Base-by-base conservation (phyloP, 202 grass and related monocot species). In the Carex sylvatica region DNA sequence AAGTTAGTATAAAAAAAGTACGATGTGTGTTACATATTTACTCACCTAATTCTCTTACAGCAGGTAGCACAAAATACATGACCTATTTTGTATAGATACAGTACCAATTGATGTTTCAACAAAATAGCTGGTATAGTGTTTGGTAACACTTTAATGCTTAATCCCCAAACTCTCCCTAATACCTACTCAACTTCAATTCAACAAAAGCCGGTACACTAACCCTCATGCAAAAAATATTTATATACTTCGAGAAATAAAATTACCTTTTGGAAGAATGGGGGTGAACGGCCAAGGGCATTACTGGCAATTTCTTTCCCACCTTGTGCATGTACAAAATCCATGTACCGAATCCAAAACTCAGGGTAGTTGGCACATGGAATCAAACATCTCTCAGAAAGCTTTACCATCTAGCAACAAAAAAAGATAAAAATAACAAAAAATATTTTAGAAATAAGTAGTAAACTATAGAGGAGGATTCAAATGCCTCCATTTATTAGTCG, bases 341-440 rank as follows among this genome's bases (percentile, higher is more conserved):
- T 85, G 54, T 97, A 97, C 68, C 95, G 90, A 61, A 97, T 91
- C 92, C 94, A 97, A 87, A 97, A 97, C 79, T 93, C 94, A 12
- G 95, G 86, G 86, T 94, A 97, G 28, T 28, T 28, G 28, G 28
- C 28, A 28, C 28, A 28, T 28, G 28, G 28, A 28, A 28, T 28
- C 28, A 28, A 28, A 28, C 28, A 28, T 28, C 28, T 28, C 28
- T 28, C 28, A 28, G 28, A 28, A 28, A 28, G 28, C 28, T 28
- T 28, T 28, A 28, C 28, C 28, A 28, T 28, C 28, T 28, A 28
- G 28, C 28, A 28, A 28, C 28, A 28, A 28, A 28, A 28, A 28
- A 28, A 28, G 28, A 28, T 28, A 28, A 28, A 28, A 28, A 28
- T 28, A 28, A 28, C 28, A 28, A 28, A 28, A 28, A 28, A 28